Base-by-base conservation (phyloP, 2,329 filamentous ascomycete species). In the Aspergillus jensenii region DNA sequence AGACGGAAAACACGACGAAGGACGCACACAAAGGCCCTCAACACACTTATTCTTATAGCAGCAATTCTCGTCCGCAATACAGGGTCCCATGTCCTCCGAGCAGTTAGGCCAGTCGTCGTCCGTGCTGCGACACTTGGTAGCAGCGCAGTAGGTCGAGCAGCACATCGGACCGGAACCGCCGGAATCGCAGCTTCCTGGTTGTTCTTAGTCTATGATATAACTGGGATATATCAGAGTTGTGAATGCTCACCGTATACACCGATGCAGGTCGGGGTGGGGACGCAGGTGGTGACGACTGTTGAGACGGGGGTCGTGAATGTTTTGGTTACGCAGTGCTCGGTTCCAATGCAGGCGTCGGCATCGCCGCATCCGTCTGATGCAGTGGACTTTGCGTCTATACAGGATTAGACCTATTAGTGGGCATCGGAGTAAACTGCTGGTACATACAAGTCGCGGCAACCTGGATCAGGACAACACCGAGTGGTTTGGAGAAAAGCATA, bases 131-230 rank as follows among this genome's bases (percentile, higher is more conserved):
- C 69, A 71, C 27, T 66, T 67, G 2, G 55, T 69, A 3, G 68
- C 70, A 4, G 67, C 68, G 19, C 70, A 71, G 41, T 70, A 70
- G 9, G 62, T 64, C 3, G 69, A 71, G 62, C 68, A 72, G 53
- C 68, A 71, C 41, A 55, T 52, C 4, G 55, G 63, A 5, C 56
- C 56, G 40, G 50, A 44, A 3, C 49, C 68, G 37, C 47, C 68
- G 31, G 58, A 68, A 1, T 50, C 49, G 31, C 68, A 68, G n/a
- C 58, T 52, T 6, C 45, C 64, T 66, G n/a, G n/a, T 8, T 17
- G 2, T 15, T 15, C 12, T 35, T 35, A 39, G 17, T 17, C 31
- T 8, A 9, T 12, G 11, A 33, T 12, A 33, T 4, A 33, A 8
- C 31, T 21, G 5, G 25, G 8, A 15, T 19, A 35, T 11, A n/a